A percentile compares a stretch with the other conserved stretches of the same genome.
Conservation (phyloP, 805 yeast genomes). For the Lachancea kluyveri region DNA sequence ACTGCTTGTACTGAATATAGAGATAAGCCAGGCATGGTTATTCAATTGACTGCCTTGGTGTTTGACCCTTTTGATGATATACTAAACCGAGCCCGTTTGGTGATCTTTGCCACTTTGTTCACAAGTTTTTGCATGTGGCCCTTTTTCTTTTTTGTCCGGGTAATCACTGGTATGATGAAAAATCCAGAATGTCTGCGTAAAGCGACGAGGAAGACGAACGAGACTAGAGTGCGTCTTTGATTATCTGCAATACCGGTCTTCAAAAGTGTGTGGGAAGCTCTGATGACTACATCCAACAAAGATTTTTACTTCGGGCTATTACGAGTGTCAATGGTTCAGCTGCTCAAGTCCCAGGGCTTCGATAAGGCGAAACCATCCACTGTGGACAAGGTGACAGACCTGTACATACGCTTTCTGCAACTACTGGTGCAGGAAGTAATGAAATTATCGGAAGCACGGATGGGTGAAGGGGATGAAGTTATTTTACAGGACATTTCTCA, state of each 20-base stretch:
- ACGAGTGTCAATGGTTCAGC: slow-evolving; percentile 45
- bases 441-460: slow-evolving; percentile 43
- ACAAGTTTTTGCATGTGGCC: too few species aligned
- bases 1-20: slow-evolving; percentile 79
- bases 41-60: too few species aligned
- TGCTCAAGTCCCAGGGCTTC: slow-evolving; percentile 74
- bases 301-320: slow-evolving; percentile 43
- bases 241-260: too few species aligned
- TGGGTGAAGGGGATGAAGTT: slow-evolving; percentile 41
- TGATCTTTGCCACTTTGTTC: too few species aligned
- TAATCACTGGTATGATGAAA: too few species aligned
- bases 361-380: slow-evolving; percentile 69
- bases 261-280: too few species aligned
- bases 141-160: too few species aligned
- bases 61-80: too few species aligned
- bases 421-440: slow-evolving; percentile 46
- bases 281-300: slow-evolving; percentile 21
- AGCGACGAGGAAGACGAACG: too few species aligned
- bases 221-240: too few species aligned
- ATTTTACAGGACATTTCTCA: slow-evolving; percentile 58
- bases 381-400: slow-evolving; percentile 71
- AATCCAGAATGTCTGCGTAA: too few species aligned
- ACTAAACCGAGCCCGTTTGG: too few species aligned
- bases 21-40: slow-evolving; percentile 41
- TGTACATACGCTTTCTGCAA: slow-evolving; percentile 58